Conservation (phyloP, 768 basidiomycete species). For the Sporobolomyces roseus region DNA sequence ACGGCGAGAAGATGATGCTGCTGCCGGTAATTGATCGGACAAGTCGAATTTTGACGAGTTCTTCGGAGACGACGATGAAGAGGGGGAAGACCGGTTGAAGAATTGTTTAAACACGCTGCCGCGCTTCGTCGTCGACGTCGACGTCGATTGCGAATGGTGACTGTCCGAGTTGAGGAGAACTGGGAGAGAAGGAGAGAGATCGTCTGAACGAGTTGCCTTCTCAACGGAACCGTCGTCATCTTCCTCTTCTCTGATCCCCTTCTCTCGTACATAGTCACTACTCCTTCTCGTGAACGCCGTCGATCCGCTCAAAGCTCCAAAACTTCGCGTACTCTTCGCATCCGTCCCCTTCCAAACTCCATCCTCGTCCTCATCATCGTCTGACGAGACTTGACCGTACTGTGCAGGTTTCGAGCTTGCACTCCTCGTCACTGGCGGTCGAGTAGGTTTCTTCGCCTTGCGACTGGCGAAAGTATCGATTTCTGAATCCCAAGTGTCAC, state of each 20-base stretch:
- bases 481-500: slow-evolving; percentile 22
- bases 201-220: background rate
- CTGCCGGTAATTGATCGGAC: background rate
- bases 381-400: background rate
- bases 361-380: slow-evolving; percentile 13
- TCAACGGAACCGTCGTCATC: background rate
- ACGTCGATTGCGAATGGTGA: background rate
- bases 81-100: too few relatives aligned
- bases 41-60: background rate
- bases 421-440: background rate
- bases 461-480: slow-evolving; percentile 11
- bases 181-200: background rate
- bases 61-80: too few relatives aligned
- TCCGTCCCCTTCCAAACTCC: background rate
- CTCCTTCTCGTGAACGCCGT: background rate
- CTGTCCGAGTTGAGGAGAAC: too few relatives aligned
- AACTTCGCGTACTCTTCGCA: background rate
- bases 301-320: slow-evolving; percentile 13
- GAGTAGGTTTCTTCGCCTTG: background rate
- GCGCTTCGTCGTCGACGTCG: slow-evolving; percentile 1
- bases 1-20: too few relatives aligned
- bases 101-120: background rate
- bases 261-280: too few relatives aligned
- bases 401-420: slow-evolving; percentile 16
- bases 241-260: background rate